Evolutionary conservation across 2,329 filamentous ascomycete genomes (phyloP).

Genomic region (Talaromyces funiculosus): DNA sequence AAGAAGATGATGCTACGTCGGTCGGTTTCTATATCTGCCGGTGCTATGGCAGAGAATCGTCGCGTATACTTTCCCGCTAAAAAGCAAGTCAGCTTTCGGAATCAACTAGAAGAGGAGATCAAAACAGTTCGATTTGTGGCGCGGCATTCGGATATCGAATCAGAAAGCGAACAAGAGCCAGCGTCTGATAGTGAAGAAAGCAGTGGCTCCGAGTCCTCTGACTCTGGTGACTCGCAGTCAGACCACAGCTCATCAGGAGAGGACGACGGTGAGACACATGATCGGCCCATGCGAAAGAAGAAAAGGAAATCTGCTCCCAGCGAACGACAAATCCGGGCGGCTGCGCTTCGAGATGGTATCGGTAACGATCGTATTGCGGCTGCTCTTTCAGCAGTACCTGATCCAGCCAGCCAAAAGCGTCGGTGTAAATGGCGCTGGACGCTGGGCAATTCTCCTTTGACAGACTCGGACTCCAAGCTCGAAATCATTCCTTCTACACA

Average conservation of each 20-base stretch:
- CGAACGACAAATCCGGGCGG: conserved; percentile 36
- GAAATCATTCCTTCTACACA: neutral
- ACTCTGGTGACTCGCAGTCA: conserved; percentile 23
- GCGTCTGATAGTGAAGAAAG: conserved; percentile 14
- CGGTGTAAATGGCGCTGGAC: conserved; percentile 14
- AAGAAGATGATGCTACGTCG: conserved; percentile 24
- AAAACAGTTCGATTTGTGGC: conserved; percentile 50
- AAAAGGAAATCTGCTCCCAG: conserved; percentile 28
- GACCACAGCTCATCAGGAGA: conserved; percentile 23
- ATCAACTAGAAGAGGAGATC: conserved; percentile 55
- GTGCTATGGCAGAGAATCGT: conserved; percentile 8
- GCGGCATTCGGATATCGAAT: conserved; percentile 51
- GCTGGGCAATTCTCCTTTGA: neutral
- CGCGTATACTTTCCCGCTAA: conserved; percentile 44
- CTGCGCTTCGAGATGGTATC: conserved; percentile 36
- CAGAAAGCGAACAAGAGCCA: conserved; percentile 16
- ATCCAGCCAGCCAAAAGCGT: conserved; percentile 1
- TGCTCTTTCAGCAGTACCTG: conserved; percentile 8
- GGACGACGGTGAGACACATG: conserved; percentile 24
- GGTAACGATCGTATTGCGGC: conserved; percentile 34
- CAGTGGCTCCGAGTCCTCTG: conserved; percentile 21
- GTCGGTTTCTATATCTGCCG: conserved; percentile 29
- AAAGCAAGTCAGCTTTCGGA: conserved; percentile 54
- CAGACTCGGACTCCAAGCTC: neutral
- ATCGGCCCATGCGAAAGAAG: conserved; percentile 29